Evolutionary conservation across 2,329 filamentous ascomycete genomes (phyloP).

Genomic region (Rosellinia necatrix): DNA sequence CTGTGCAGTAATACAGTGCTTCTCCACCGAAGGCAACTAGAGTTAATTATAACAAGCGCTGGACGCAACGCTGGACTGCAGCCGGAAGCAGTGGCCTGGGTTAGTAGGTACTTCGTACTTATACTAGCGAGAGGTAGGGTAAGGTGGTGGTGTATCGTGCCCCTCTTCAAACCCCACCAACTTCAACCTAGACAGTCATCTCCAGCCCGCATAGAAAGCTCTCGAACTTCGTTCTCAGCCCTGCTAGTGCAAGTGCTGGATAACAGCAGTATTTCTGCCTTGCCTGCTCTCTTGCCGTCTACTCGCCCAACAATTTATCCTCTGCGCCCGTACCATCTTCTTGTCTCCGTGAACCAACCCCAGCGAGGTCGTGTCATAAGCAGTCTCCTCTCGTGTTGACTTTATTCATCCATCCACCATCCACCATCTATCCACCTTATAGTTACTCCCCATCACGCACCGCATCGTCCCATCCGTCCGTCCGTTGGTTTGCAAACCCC

Average conservation of each 20-base stretch:
- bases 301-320: background rate
- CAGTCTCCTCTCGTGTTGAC: no score
- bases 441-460: background rate
- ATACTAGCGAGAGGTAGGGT: no score
- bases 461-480: background rate
- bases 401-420: background rate
- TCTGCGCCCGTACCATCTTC: background rate
- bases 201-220: slow-evolving; percentile 32
- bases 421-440: no score
- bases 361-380: background rate
- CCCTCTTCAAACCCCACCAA: slow-evolving; percentile 12
- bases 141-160: background rate
- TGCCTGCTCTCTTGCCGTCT: slow-evolving; percentile 2
- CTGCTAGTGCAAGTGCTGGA: no score
- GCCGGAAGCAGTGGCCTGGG: slow-evolving; percentile 19
- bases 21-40: background rate
- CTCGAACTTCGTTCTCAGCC: slow-evolving; percentile 31
- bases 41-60: slow-evolving; percentile 4
- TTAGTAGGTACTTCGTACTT: no score
- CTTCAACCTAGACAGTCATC: background rate
- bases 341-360: background rate
- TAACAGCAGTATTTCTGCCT: slow-evolving; percentile 17
- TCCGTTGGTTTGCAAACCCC: slow-evolving; percentile 1
- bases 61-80: background rate
- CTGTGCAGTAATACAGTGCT: background rate